Evolutionary conservation across 306 rosid genomes (phyloP), one percentile per base, ranked within the genome.

Genomic region (Lathyrus oleraceus): DNA sequence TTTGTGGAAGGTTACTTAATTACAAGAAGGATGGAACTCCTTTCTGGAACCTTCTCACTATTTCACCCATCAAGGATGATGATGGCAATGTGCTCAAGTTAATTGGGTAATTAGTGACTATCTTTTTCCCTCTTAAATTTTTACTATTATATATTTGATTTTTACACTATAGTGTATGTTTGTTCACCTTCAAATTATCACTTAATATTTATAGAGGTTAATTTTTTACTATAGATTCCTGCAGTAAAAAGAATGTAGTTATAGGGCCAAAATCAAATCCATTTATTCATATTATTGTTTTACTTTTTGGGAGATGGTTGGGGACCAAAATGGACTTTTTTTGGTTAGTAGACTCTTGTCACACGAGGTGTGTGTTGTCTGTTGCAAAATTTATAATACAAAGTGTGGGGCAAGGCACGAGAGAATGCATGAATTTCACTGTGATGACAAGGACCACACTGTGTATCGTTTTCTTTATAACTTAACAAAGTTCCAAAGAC

Each of bases 21-120:
- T 94, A 94, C 81, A 94, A 94, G 86, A 94, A 94, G 61, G 97
- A 94, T 51, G 98, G 98, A 57, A 88, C 96, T 5, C 89, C 97
- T 0, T 94, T 87, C 62, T 94, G 98, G 98, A 94, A 94, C 67
- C 84, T 94, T 51, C 97, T 94, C 44, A 94, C 98, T 3, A 80
- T 94, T 77, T 79, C 98, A 7, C 98, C 98, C 14, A 90, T 94
- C 28, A 90, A 94, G 70, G 96, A 88, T 19, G 95, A 94, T 2
- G 73, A 78, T 14, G 98, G 95, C 12, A 85, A 87, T 48, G 85
- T 90, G 7, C 85, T 94, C 71, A 94, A 94, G 76, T 88, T 88
- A 56, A 94, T 94, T 30, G 98, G 98, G 98, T 90, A 13, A 57
- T 57, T 53, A 53, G 32, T 53, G 0, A 10, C 3, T 21, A 51